phyloP scores from a whole-genome alignment of 805 yeast genomes.

The Ogataea ramenticola region DNA sequence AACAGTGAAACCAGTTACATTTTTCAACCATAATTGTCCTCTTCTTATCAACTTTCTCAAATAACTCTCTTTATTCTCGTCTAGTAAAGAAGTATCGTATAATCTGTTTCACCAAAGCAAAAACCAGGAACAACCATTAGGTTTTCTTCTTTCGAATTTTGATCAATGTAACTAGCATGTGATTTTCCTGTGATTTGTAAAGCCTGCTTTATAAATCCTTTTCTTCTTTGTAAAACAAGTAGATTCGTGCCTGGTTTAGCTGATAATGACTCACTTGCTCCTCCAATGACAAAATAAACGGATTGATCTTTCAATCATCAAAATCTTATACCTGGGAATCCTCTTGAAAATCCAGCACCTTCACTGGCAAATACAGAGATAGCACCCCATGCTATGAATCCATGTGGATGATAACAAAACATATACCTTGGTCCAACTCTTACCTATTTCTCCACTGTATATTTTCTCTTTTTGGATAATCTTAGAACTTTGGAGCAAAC shows the following conservation, averaged over 20 bases:
- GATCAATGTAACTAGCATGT: not conserved
- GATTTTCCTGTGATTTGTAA: slow-evolving; percentile 38
- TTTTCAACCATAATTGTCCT: slow-evolving; percentile 69
- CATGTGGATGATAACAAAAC: slow-evolving; percentile 95
- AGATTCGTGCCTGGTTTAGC: slow-evolving; percentile 57
- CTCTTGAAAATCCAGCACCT: slow-evolving; percentile 58
- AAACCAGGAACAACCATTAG: slow-evolving; percentile 78
- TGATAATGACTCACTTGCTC: slow-evolving; percentile 83
- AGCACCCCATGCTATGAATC: slow-evolving; percentile 87
- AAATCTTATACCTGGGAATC: slow-evolving; percentile 79
- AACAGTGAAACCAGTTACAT: slow-evolving; percentile 69
- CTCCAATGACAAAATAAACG: slow-evolving; percentile 89
- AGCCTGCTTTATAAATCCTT: slow-evolving; percentile 87
- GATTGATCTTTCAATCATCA: slow-evolving; percentile 64
- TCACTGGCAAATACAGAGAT: slow-evolving; percentile 81
- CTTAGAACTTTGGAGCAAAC: slow-evolving; percentile 1
- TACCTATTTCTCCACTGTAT: slow-evolving; percentile 16
- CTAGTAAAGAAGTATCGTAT: slow-evolving; percentile 20
- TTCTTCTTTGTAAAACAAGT: slow-evolving; percentile 67
- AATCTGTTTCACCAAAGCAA: slow-evolving; percentile 84
- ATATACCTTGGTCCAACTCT: slow-evolving; percentile 68
- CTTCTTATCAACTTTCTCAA: slow-evolving; percentile 33
- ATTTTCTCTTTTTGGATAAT: not conserved
- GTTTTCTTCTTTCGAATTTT: slow-evolving; percentile 38
- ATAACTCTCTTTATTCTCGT: slow-evolving; percentile 15